phyloP scores from a whole-genome alignment of 2,329 filamentous ascomycete genomes.

The Xylariaceae sp. region DNA sequence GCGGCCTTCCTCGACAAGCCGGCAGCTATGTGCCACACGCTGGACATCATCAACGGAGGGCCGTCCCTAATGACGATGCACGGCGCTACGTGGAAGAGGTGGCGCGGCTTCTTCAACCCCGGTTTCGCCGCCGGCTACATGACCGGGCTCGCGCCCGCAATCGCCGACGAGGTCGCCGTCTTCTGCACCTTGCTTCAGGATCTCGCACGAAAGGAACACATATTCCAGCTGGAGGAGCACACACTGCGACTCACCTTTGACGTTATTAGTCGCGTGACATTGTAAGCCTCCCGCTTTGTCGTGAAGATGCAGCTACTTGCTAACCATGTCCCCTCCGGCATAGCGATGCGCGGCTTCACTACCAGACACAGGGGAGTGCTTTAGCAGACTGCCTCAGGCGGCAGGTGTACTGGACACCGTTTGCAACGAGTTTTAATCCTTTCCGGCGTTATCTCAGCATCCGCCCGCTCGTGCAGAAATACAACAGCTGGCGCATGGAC shows the following conservation, averaged over 20 bases:
- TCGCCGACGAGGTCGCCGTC: conserved; percentile 20
- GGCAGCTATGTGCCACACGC: conserved; percentile 7
- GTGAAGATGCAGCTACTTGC: not conserved
- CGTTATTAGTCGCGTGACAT: conserved; percentile 21
- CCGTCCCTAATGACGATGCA: conserved; percentile 46
- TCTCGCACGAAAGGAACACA: conserved; percentile 5
- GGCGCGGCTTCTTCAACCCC: conserved; percentile 22
- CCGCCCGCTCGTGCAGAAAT: conserved; percentile 20
- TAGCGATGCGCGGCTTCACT: conserved; percentile 23
- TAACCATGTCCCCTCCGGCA: not conserved
- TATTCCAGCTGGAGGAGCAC: conserved; percentile 24
- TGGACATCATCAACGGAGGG: conserved; percentile 35
- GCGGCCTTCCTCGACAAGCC: conserved; percentile 20
- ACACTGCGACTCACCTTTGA: conserved; percentile 26
- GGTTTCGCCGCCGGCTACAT: conserved; percentile 23
- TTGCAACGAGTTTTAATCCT: conserved; percentile 21
- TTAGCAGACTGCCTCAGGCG: conserved; percentile 19
- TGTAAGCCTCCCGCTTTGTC: conserved; percentile 10
- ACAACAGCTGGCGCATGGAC: conserved; percentile 21
- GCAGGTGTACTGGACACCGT: conserved; percentile 20
- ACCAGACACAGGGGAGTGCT: conserved; percentile 20
- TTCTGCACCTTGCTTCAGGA: conserved; percentile 17
- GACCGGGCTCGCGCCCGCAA: conserved; percentile 15
- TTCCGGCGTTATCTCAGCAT: conserved; percentile 18
- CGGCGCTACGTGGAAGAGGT: conserved; percentile 29